phyloP scores from a whole-genome alignment of 352 stramenopile species.

The Phytopythium chamaehyphon region DNA sequence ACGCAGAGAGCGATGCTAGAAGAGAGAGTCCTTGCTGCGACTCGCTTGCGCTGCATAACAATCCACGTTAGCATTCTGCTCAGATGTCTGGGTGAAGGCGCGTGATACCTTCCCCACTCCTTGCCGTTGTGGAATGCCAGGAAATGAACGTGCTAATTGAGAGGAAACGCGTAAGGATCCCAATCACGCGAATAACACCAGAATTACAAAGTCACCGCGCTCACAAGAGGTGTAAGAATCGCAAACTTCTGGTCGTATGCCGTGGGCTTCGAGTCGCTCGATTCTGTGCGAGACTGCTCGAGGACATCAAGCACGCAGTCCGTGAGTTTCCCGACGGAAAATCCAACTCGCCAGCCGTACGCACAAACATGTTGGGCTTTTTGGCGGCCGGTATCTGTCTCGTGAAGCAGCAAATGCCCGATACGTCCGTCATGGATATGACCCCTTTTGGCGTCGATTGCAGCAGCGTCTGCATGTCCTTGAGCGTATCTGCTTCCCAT shows the following conservation, averaged over 20 bases:
- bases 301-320: not conserved
- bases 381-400: conserved; percentile 29
- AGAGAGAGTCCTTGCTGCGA: conserved; percentile 77
- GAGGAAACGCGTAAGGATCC: not conserved
- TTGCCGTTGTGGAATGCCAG: conserved; percentile 71
- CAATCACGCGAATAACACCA: not conserved
- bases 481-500: conserved; percentile 35
- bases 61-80: no score
- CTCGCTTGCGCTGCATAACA: conserved; percentile 40
- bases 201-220: conserved; percentile 2
- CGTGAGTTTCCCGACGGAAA: not conserved
- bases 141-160: conserved; percentile 59
- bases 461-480: conserved; percentile 53
- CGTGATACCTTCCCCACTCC: conserved; percentile 51
- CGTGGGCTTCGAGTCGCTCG: conserved; percentile 43
- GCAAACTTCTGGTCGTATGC: conserved; percentile 75
- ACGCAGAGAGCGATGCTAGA: conserved; percentile 65
- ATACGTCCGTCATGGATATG: conserved; percentile 64
- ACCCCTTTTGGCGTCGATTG: conserved; percentile 70
- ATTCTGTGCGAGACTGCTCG: conserved; percentile 50
- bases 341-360: conserved; percentile 6
- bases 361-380: conserved; percentile 61
- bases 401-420: conserved; percentile 74
- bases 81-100: no score
- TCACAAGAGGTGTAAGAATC: conserved; percentile 62